Base-by-base conservation (phyloP, 1,139 yeast species). In the Spencermartinsiella ligniputridi region DNA sequence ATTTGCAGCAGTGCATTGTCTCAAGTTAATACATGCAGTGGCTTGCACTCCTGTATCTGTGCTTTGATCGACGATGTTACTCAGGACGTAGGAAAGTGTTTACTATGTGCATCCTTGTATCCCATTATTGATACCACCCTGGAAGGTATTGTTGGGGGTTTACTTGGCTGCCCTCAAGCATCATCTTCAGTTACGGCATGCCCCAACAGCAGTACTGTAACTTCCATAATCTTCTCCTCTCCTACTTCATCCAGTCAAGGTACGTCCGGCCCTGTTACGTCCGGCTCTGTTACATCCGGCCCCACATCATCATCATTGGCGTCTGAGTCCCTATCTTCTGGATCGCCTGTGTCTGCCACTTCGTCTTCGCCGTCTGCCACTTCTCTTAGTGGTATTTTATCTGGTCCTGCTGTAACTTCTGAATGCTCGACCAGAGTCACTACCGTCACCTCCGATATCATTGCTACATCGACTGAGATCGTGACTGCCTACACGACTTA, bases 401-500 rank as follows among this genome's bases (percentile, higher is more conserved):
- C 17, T 21, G 19, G 34, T 12, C 27, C 48, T 43, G 55, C 57
- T 49, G 57, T 59, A 52, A 57, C 57, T 52, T 32, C 18, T 37
- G 49, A 57, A 35, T 60, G 61, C 50, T 54, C 56, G 47, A 50
- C 56, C 39, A 54, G 54, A 53, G 52, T 55, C 49, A 63, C 67
- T 60, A 56, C 66, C 57, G 52, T 56, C 54, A 59, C 65, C 50
- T 44, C 61, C 39, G 56, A 53, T 35, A 50, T 52, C 39, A 57
- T 52, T 46, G 51, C 50, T 44, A 64, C 68, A 47, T 49, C 56
- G 38, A 58, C 64, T 47, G 56, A 57, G 40, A 66, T 62, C 19
- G 65, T 67, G 49, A 57, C 69, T 32, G 56, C 60, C 43, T 63
- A 58, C 63, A 66, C 70, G 56, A 70, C 72, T 55, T 68, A 64